Base-by-base conservation (phyloP, 108 stramenopile genomes). In the Nitzschia sp. region DNA sequence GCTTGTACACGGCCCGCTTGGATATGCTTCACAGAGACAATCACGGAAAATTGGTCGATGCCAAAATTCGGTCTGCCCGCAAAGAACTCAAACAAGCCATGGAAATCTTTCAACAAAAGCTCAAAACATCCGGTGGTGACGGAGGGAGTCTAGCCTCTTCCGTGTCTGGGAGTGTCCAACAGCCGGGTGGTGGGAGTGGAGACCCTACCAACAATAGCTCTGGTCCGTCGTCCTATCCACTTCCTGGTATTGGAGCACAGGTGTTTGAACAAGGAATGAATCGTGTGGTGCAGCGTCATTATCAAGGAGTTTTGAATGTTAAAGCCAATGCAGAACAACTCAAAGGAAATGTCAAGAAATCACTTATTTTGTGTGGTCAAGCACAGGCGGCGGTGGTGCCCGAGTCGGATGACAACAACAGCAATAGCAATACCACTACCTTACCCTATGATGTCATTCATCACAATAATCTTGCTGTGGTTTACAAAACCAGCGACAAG, bases 71-170 rank as follows among this genome's bases (percentile, higher is more conserved):
- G 52, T 64, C 67, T 52, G 80, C 87, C 12, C 75, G 86, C 40
- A 93, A 93, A 67, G 91, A 93, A 67, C 74, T 93, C 40, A 89
- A 90, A 61, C 70, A 73, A 37, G 91, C 91, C 60, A 93, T 90
- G 88, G 91, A 93, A 65, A 73, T 88, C 26, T 88, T 85, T 70
- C 86, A 93, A 50, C 87, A 90, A 57, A 89, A 90, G 42, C 75
- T 83, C 7, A 80, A 78, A 58, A 34, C 71, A 51, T 57, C 57
- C 25, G 25, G n/a, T 50, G 53, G 37, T 21, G 62, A 63, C 15
- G 42, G 21, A 40, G 37, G 22, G 8, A 52, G 51, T 29, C 34
- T 57, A 40, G 67, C 67, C 3, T 63, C 71, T 3, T 56, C 17
- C n/a, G n/a, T 19, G 26, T 39, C 26, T 41, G 38, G 39, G 19